phyloP scores from a whole-genome alignment of 2,329 filamentous ascomycete genomes.

The Colletotrichum eremochloae region DNA sequence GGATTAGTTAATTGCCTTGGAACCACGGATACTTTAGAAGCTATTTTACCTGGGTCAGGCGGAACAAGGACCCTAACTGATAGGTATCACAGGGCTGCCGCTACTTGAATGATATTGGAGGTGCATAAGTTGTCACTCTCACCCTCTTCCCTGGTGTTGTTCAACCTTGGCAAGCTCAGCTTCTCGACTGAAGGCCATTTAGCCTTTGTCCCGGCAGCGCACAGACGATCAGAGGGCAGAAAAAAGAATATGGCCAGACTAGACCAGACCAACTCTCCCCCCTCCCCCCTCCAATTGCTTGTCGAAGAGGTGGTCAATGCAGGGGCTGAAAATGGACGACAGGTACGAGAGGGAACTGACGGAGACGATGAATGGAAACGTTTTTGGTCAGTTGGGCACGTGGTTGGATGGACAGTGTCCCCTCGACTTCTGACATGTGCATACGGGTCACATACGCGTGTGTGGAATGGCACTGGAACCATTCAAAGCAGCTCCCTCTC shows the following conservation, averaged over 20 bases:
- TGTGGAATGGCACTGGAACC: too few relatives aligned
- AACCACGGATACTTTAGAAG: background rate
- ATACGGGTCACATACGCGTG: background rate
- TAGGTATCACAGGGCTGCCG: too few relatives aligned
- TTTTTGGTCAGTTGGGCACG: background rate
- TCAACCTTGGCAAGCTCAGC: slow-evolving; percentile 4
- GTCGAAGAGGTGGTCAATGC: slow-evolving; percentile 29
- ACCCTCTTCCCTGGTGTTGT: background rate
- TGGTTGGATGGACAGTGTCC: background rate
- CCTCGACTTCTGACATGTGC: background rate
- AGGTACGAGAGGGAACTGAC: background rate
- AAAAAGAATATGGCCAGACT: slow-evolving; percentile 1
- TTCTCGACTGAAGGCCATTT: background rate
- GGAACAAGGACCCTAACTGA: background rate
- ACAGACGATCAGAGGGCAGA: slow-evolving; percentile 4
- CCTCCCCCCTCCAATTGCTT: background rate
- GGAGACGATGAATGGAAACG: background rate
- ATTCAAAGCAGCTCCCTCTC: too few relatives aligned
- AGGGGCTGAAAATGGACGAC: slow-evolving; percentile 25
- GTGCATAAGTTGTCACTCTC: background rate
- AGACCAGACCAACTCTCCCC: slow-evolving; percentile 1
- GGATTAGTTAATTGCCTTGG: too few relatives aligned
- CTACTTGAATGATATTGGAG: background rate
- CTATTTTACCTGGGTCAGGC: slow-evolving; percentile 2
- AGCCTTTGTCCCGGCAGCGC: background rate